Base-by-base conservation (phyloP, 2,329 filamentous ascomycete genomes). In the Aureobasidium melanogenum region DNA sequence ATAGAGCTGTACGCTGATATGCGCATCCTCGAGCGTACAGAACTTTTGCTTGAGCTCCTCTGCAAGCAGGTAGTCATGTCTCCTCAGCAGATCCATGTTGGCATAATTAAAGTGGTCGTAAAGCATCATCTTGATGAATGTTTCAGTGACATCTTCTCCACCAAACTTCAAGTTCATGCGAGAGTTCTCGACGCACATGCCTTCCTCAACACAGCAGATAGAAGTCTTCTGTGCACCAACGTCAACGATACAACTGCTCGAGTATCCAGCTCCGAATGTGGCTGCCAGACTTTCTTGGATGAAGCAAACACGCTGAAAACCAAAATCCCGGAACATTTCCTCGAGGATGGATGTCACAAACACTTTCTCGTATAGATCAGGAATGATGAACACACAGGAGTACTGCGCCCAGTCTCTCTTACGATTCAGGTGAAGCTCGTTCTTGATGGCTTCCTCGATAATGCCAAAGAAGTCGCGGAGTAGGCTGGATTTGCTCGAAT, bases 191-290 rank as follows among this genome's bases (percentile, higher is more conserved):
- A 96, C 83, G 70, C 90, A 91, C 75, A 99, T 88, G 1, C 94
- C 94, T 73, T 99, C 94, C 69, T 99, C 94, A 12, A 99, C 92
- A 67, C 94, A 99, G 64, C 92, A 93, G 34, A 99, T 88, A 0
- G 94, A 96, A 1, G 94, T 97, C 80, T 99, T 99, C 72, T 97
- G 91, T 0, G 94, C 93, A 14, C 94, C 94, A 61, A 99, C 88
- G 71, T 99, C 94, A 12, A 99, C 91, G 61, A 99, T 91, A 68
- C 94, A 99, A 22, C 91, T 89, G 64, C 89, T 91, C 0, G 92
- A 95, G 70, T 95, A 97, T 8, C 94, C 94, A 4, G 93, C 94
- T 14, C 94, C 94, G 72, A 96, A 99, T 0, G 91, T 94, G 3
- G 92, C 93, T 0, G 93, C 92, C 70, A 97, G 84, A 69, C 91